Evolutionary conservation across 768 basidiomycete genomes (phyloP).

Genomic region (Panus rudis): DNA sequence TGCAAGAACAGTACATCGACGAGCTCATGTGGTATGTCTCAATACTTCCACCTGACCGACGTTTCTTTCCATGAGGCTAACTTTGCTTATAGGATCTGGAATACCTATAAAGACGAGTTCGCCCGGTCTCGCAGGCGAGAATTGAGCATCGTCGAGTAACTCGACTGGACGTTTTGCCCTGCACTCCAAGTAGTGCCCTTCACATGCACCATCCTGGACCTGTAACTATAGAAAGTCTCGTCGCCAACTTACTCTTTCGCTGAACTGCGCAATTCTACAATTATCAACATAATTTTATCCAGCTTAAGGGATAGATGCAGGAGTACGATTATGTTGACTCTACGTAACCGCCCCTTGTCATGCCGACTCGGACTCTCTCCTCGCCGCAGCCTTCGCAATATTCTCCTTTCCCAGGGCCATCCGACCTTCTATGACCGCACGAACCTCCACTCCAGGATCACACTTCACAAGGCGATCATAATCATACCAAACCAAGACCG

Average conservation of each 20-base stretch:
- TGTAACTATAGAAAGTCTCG: no score
- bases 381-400: no score
- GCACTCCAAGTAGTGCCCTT: no score
- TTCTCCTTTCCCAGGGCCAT: conserved; percentile 15
- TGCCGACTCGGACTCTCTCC: no score
- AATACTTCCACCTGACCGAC: neutral
- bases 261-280: neutral
- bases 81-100: conserved; percentile 68
- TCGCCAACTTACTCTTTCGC: no score
- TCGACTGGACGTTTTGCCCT: no score
- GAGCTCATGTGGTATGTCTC: conserved; percentile 75
- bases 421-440: conserved; percentile 26
- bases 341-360: neutral
- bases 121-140: conserved; percentile 76
- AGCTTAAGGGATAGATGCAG: neutral
- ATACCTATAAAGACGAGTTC: conserved; percentile 91
- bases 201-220: no score
- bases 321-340: neutral
- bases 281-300: neutral
- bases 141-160: conserved; percentile 68
- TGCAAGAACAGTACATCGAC: conserved; percentile 84
- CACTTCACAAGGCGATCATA: conserved; percentile 62
- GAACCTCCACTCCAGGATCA: conserved; percentile 46
- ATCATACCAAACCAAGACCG: conserved; percentile 71
- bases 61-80: neutral